These are phyloP conservation scores for Sclerotinia minor DNA, from an alignment of 2,329 filamentous ascomycete species.

Conservation along the genomic window DNA sequence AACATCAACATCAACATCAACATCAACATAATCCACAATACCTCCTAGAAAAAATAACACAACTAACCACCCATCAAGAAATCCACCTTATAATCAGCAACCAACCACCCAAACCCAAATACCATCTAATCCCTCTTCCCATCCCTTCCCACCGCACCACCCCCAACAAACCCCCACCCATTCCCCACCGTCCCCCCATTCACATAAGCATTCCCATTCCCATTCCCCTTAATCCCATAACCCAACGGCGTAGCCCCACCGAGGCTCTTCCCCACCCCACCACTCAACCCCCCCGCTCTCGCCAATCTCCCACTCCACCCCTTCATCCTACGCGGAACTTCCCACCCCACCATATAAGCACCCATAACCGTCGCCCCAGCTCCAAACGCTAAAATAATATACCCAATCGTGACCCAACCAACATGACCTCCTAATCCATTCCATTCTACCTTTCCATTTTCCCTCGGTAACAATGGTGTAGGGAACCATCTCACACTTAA, in stretches of 20 bases:
- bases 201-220: constrained; percentile 25
- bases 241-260: constrained; percentile 37
- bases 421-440: constrained; percentile 64
- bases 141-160: background rate
- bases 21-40: too few species aligned
- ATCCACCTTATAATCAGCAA: too few species aligned
- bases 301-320: constrained; percentile 31
- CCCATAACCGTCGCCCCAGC: constrained; percentile 56
- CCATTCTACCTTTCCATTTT: constrained; percentile 66
- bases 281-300: constrained; percentile 37
- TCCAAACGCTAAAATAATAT: constrained; percentile 58
- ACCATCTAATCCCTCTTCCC: constrained; percentile 27
- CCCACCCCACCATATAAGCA: constrained; percentile 61
- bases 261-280: constrained; percentile 26
- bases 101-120: too few species aligned
- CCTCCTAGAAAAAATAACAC: too few species aligned
- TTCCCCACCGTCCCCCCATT: constrained; percentile 33
- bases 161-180: constrained; percentile 29
- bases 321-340: constrained; percentile 51
- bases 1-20: too few species aligned
- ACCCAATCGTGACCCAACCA: constrained; percentile 60
- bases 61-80: too few species aligned
- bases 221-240: constrained; percentile 30
- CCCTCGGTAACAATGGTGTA: constrained; percentile 66
- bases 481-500: constrained; percentile 89